Base-by-base conservation (phyloP, 306 rosid species). In the Ziziphus jujuba region DNA sequence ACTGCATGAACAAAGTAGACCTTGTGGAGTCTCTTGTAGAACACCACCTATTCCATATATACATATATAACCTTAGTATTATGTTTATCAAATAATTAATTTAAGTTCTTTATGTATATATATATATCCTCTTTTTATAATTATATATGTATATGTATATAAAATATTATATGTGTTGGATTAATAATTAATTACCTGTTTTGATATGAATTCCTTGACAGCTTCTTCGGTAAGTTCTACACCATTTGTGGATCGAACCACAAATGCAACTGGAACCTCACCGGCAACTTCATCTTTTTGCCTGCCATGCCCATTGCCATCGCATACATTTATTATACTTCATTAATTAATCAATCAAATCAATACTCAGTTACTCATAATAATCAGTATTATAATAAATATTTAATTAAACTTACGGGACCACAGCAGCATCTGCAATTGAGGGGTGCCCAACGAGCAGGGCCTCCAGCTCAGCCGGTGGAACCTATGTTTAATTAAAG, bases 381-480 rank as follows among this genome's bases (percentile, higher is more conserved):
- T 49, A 5, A 61, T 34, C 35, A 58, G 23, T 9, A 28, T n/a
- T 59, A 0, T n/a, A n/a, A n/a, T n/a, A n/a, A n/a, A n/a, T 16
- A 28, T 28, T 1, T 28, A 59, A 50, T 49, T n/a, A n/a, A n/a
- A 67, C 98, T 84, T 84, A 93, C 98, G 98, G 90, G 56, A 93
- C 89, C 40, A 90, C 98, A 20, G 97, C 98, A 5, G 95, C 97
- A 16, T 93, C 98, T 31, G 87, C 88, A 49, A 93, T 90, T 14
- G 87, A 83, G 50, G 92, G 85, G 71, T 93, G 98, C 67, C 82
- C 81, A 17, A 90, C 73, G 20, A 93, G 97, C 50, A 90, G 88
- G 0, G 86, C 82, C 80, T 93, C 98, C 3, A 93, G 87, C 82
- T 93, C 98, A 2, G 97, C 98, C 0, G 98, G 98, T 0, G 98